phyloP scores from a whole-genome alignment of 345 rosid species.

The Euphorbia tirucalli region DNA sequence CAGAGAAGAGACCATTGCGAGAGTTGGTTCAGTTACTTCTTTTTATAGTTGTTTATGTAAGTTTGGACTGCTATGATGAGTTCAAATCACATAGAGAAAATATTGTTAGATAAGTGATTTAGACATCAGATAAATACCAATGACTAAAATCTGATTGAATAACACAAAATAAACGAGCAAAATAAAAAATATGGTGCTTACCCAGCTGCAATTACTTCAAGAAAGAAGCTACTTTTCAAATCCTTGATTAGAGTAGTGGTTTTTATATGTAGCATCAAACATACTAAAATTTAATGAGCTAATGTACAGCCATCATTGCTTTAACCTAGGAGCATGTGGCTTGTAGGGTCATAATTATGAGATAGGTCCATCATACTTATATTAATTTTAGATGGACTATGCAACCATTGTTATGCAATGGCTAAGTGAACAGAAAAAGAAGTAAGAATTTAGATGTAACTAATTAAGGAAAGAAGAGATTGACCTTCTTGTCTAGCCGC shows the following conservation, averaged over 20 bases:
- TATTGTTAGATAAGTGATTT: neutral
- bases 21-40: neutral
- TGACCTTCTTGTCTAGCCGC: conserved; percentile 71
- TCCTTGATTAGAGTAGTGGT: neutral
- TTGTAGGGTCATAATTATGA: neutral
- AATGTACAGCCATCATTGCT: neutral
- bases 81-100: neutral
- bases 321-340: neutral
- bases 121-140: neutral
- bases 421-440: neutral
- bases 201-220: neutral
- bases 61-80: neutral
- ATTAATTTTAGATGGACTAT: neutral
- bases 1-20: neutral
- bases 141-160: neutral
- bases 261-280: neutral
- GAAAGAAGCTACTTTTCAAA: neutral
- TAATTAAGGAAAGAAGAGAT: conserved; percentile 50
- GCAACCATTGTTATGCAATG: neutral
- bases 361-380: neutral
- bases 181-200: neutral
- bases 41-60: neutral
- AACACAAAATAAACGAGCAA: neutral
- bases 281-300: neutral
- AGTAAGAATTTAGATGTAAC: conserved; percentile 11